Base-by-base conservation (phyloP, 225 moss, liverwort and hornwort species). In the Bryum argenteum region DNA sequence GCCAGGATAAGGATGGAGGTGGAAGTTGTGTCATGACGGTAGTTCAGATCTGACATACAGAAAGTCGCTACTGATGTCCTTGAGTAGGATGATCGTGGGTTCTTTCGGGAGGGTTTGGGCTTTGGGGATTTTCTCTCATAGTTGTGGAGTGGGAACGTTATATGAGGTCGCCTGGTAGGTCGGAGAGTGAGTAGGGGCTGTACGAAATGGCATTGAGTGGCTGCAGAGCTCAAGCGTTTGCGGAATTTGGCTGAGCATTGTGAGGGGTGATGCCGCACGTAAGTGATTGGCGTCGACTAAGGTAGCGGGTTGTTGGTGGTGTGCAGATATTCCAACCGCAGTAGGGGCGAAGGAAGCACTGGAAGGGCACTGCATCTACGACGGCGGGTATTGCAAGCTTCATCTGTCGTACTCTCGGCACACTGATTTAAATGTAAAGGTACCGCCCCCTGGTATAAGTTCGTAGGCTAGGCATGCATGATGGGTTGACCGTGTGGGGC, bases 401-500 rank as follows among this genome's bases (percentile, higher is more conserved):
- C 98, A 98, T 75, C 85, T 98, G 5, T 98, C 98, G 11, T 98
- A 98, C 81, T 98, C 98, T 81, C 98, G 98, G 75, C 98, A 98
- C 79, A 98, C 98, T 91, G 98, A 98, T 77, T 92, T 98, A 92
- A 98, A 98, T 98, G 98, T 98, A 98, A 92, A 98, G 98, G 94
- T 94, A 98, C 83, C 84, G 84, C 83, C 87, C 89, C 89, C 88
- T 90, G 98, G 91, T 89, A 91, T 91, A 88, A 89, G 89, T 85
- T 82, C 69, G 72, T 77, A 79, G 80, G 85, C 72, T 87, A 91
- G 96, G 66, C 77, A 51, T 76, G 87, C 84, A 76, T 75, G 84
- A 64, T 75, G 71, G 75, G 75, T 75, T 77, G 80, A 86, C 84
- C 75, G 63, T 91, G 89, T 86, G 84, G 80, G 16, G 43, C 65